phyloP scores from a whole-genome alignment of 345 rosid genomes.

The Viola odorata region DNA sequence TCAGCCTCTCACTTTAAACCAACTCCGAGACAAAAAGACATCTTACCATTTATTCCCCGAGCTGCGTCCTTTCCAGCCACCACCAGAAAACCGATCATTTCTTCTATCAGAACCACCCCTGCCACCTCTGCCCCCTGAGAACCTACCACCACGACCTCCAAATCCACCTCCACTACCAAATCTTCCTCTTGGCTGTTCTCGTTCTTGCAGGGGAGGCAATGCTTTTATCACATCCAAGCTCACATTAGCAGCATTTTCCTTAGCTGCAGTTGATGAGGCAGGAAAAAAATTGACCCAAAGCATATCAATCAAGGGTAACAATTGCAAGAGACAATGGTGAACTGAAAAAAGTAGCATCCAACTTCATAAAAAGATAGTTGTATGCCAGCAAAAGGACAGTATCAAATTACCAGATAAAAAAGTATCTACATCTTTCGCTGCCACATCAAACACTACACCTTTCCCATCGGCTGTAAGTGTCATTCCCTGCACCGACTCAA shows the following conservation, averaged over 20 bases:
- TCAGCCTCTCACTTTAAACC: background rate
- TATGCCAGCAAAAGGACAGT: background rate
- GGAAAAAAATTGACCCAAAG: background rate
- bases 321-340: background rate
- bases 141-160: slow-evolving; percentile 30
- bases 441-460: slow-evolving; percentile 87
- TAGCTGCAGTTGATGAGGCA: slow-evolving; percentile 30
- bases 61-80: slow-evolving; percentile 29
- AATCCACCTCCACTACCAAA: slow-evolving; percentile 45
- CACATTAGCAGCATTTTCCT: slow-evolving; percentile 57
- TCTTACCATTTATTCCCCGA: slow-evolving; percentile 33
- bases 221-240: slow-evolving; percentile 58
- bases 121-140: slow-evolving; percentile 33
- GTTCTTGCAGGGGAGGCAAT: slow-evolving; percentile 73
- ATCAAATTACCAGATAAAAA: slow-evolving; percentile 48
- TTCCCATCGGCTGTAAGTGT: slow-evolving; percentile 67
- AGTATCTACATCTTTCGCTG: slow-evolving; percentile 48
- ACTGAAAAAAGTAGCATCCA: background rate
- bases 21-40: background rate
- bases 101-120: slow-evolving; percentile 36
- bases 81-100: slow-evolving; percentile 35
- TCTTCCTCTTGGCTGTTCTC: slow-evolving; percentile 54
- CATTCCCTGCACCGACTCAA: slow-evolving; percentile 65
- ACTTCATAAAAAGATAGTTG: no score
- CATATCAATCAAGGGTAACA: slow-evolving; percentile 1